These are phyloP conservation scores for Penicillium oxalicum DNA, from an alignment of 2,329 filamentous ascomycete genomes.

Conservation along the genomic window DNA sequence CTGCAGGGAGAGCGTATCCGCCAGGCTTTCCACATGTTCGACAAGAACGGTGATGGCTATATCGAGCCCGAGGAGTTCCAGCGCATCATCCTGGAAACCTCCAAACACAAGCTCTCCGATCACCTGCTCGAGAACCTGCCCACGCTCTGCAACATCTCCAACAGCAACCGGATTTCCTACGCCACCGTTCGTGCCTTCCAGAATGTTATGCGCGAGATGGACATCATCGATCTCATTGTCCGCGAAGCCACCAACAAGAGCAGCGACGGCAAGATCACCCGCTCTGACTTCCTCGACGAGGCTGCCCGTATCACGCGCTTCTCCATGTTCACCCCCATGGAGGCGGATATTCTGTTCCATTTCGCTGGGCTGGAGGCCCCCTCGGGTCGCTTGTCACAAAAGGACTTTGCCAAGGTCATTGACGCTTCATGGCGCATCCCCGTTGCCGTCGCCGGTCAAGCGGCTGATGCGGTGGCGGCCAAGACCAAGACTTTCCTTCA, in stretches of 20 bases:
- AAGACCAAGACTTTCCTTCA: slow-evolving; percentile 55
- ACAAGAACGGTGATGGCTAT: slow-evolving; percentile 87
- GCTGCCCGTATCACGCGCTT: slow-evolving; percentile 86
- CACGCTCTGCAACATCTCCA: slow-evolving; percentile 89
- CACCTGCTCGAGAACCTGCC: slow-evolving; percentile 86
- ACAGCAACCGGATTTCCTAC: slow-evolving; percentile 90
- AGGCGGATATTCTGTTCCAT: slow-evolving; percentile 97
- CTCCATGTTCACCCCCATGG: slow-evolving; percentile 95
- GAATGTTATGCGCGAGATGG: slow-evolving; percentile 97
- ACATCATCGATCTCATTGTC: slow-evolving; percentile 89
- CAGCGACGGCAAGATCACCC: slow-evolving; percentile 84
- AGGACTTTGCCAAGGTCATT: slow-evolving; percentile 89
- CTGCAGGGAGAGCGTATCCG: slow-evolving; percentile 92
- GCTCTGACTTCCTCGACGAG: slow-evolving; percentile 90
- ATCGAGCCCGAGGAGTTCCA: slow-evolving; percentile 95
- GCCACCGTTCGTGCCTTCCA: slow-evolving; percentile 96
- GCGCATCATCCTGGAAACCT: slow-evolving; percentile 89
- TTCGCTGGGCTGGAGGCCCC: slow-evolving; percentile 90
- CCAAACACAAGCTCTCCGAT: slow-evolving; percentile 93
- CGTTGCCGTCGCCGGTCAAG: slow-evolving; percentile 49
- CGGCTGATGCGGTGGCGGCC: slow-evolving; percentile 42
- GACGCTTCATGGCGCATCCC: slow-evolving; percentile 83
- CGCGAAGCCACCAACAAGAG: slow-evolving; percentile 80
- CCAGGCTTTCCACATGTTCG: slow-evolving; percentile 88
- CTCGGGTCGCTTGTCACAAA: slow-evolving; percentile 72